Evolutionary conservation across 164 flowering plant genomes (phyloP), one percentile per base, ranked within the genome.

Genomic region (Warburgia ugandensis): DNA sequence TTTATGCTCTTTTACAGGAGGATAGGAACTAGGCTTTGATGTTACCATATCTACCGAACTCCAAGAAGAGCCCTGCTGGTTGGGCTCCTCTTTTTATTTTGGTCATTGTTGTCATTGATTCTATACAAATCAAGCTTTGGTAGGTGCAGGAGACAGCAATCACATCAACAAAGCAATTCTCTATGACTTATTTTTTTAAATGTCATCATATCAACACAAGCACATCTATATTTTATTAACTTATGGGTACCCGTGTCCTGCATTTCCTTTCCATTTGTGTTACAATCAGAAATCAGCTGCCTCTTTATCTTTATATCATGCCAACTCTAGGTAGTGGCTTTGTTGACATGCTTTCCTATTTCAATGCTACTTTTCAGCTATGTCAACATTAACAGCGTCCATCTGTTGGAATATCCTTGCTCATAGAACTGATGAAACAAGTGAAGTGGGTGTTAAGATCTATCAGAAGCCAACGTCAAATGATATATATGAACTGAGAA

Each of bases 361-460:
- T 11, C n/a, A 29, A 49, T 29, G 33, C n/a, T 25, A 7, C 13
- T 22, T 55, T 56, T 53, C 86, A 92, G 99, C 76, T 17, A 75
- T 88, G 86, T 65, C 80, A 39, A 56, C 60, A n/a, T 55, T 86
- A 66, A 84, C 80, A n/a, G 79, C 94, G 40, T 88, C 95, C 8
- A 79, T 88, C 52, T 88, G 96, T 68, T 92, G 96, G 96, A 88
- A 84, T 62, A 75, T 86, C 59, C 72, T 88, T 54, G 94, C 96
- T 37, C 83, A 88, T 65, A 92, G 84, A 76, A 70, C 80, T 53
- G 89, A 88, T 61, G 96, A 88, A 56, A 54, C 66, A 38, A 80
- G 85, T 66, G 96, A 86, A 56, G 62, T 80, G 48, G 86, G 89
- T 38, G 77, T 86, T 37, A 86, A 77, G 64, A 77, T 92, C 56